A percentile compares a stretch with the other conserved stretches of the same genome.
Evolutionary conservation across 441 rosid genomes (phyloP).

Genomic region (Rhodomyrtus psidioides): DNA sequence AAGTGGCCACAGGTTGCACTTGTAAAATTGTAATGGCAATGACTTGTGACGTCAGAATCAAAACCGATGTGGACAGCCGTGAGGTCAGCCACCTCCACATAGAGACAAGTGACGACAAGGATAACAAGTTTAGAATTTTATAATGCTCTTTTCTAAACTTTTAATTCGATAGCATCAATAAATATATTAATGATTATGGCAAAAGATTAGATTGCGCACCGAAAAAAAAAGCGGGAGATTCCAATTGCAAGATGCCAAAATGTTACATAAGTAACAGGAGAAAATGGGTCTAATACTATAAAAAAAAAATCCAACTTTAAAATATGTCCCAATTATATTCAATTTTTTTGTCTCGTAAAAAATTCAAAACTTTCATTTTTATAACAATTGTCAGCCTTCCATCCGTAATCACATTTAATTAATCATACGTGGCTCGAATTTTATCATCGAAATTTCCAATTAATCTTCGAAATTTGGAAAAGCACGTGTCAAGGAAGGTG

Average conservation of each 20-base stretch:
- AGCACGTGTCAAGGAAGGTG: too few species aligned
- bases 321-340: too few species aligned
- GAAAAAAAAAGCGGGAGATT: not conserved
- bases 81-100: fast-evolving
- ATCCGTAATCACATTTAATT: too few species aligned
- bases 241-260: not conserved
- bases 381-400: too few species aligned
- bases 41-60: fast-evolving
- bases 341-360: too few species aligned
- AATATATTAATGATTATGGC: not conserved
- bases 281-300: not conserved
- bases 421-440: too few species aligned
- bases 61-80: fast-evolving
- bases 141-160: not conserved
- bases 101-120: fast-evolving
- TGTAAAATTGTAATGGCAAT: not conserved
- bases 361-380: too few species aligned
- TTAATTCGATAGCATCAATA: not conserved
- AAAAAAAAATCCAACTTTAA: too few species aligned
- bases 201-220: not conserved
- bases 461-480: too few species aligned
- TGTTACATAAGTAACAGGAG: not conserved
- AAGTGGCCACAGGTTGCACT: not conserved
- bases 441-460: too few species aligned
- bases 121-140: not conserved